phyloP scores from a whole-genome alignment of 2,329 filamentous ascomycete genomes.

The Penicillium sp. region DNA sequence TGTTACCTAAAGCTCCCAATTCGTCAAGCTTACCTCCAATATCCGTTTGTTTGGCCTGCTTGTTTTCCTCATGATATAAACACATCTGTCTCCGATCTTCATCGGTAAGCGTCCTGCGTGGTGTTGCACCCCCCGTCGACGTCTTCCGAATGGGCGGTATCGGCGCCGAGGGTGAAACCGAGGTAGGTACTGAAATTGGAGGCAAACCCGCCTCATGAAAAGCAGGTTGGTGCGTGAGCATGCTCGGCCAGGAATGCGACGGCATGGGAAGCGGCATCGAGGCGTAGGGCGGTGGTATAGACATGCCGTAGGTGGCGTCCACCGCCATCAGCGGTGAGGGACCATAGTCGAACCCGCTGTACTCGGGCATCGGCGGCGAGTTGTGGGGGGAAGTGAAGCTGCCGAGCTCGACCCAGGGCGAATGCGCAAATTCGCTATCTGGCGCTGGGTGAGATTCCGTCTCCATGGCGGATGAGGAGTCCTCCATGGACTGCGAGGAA shows the following conservation, averaged over 20 bases:
- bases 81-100: conserved; percentile 92
- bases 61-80: conserved; percentile 86
- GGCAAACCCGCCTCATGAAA: conserved; percentile 65
- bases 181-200: conserved; percentile 54
- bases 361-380: conserved; percentile 71
- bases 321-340: conserved; percentile 63
- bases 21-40: conserved; percentile 71
- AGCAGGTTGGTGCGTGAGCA: conserved; percentile 71
- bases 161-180: conserved; percentile 56
- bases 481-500: conserved; percentile 45
- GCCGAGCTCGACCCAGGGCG: conserved; percentile 50
- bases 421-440: conserved; percentile 47
- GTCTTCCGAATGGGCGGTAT: conserved; percentile 38
- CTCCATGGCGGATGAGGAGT: conserved; percentile 44
- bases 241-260: conserved; percentile 73
- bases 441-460: conserved; percentile 48
- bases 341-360: conserved; percentile 64
- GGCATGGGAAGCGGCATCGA: conserved; percentile 72
- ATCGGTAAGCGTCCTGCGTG: conserved; percentile 85
- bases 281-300: conserved; percentile 59
- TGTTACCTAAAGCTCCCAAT: neutral
- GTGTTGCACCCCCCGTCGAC: conserved; percentile 58
- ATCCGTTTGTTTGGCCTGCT: conserved; percentile 89
- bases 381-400: conserved; percentile 60
- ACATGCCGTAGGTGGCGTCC: conserved; percentile 57